Conservation (phyloP, 1,139 yeast genomes). For the Magnusiomyces paraingens region DNA sequence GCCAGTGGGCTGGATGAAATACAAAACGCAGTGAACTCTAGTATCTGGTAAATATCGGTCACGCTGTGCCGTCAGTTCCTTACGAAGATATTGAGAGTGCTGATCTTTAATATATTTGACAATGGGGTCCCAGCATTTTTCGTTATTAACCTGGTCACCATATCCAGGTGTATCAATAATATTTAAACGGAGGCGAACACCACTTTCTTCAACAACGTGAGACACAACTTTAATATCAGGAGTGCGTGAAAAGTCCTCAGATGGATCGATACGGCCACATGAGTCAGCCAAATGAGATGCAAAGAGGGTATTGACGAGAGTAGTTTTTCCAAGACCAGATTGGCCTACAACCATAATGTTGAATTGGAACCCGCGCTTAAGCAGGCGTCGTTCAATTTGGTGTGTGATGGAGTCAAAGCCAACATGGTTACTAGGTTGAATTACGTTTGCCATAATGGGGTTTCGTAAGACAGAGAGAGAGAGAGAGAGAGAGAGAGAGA, state of each 20-base stretch:
- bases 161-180: slow-evolving; percentile 96
- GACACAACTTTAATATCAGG: slow-evolving; percentile 75
- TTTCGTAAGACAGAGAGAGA: background rate
- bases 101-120: slow-evolving; percentile 94
- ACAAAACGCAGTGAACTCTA: slow-evolving; percentile 90
- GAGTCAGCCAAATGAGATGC: slow-evolving; percentile 73
- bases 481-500: background rate
- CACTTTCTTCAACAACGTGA: slow-evolving; percentile 71
- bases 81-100: slow-evolving; percentile 86
- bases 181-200: slow-evolving; percentile 77
- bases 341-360: slow-evolving; percentile 90
- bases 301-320: slow-evolving; percentile 83
- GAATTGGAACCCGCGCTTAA: slow-evolving; percentile 91
- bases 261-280: slow-evolving; percentile 58
- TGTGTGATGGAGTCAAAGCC: slow-evolving; percentile 96
- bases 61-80: slow-evolving; percentile 93
- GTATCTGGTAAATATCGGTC: slow-evolving; percentile 79
- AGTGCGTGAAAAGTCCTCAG: slow-evolving; percentile 77
- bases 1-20: slow-evolving; percentile 86
- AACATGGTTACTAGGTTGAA: slow-evolving; percentile 44
- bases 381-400: slow-evolving; percentile 86
- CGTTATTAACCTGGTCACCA: slow-evolving; percentile 95
- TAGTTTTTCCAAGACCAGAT: slow-evolving; percentile 92
- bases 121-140: slow-evolving; percentile 93
- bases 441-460: slow-evolving; percentile 10